phyloP scores from a whole-genome alignment of 176 grass and related monocot species.

The Zoysia japonica region DNA sequence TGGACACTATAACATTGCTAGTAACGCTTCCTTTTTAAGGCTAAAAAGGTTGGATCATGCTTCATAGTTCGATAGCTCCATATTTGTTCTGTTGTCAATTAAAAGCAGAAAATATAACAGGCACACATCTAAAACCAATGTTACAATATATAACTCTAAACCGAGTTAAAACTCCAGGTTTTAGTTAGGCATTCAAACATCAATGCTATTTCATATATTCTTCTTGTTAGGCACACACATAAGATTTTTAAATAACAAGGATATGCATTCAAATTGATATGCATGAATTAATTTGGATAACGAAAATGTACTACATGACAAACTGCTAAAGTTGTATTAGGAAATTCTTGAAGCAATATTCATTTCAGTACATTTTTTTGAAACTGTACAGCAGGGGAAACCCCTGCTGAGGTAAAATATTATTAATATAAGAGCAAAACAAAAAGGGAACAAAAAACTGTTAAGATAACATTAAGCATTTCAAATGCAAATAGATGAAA shows the following conservation, averaged over 20 bases:
- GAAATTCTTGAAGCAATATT: slow-evolving; percentile 19
- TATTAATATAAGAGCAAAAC: no score
- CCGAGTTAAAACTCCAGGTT: neutral
- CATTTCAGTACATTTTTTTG: neutral
- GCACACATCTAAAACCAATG: neutral
- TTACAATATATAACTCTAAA: neutral
- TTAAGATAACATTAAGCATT: slow-evolving; percentile 32
- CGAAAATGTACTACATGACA: slow-evolving; percentile 1
- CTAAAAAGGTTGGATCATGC: neutral
- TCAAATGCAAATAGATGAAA: slow-evolving; percentile 7
- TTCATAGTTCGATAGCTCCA: slow-evolving; percentile 11
- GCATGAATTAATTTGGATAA: neutral
- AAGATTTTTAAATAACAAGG: neutral
- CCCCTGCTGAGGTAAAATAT: no score
- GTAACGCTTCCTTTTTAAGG: slow-evolving; percentile 12
- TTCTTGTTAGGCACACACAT: neutral
- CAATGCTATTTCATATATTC: neutral
- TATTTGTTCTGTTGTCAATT: slow-evolving; percentile 2
- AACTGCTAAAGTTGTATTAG: neutral
- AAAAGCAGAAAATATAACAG: slow-evolving; percentile 8
- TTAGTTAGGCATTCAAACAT: slow-evolving; percentile 8
- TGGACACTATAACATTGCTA: slow-evolving; percentile 8
- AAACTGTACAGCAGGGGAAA: no score
- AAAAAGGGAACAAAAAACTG: neutral
- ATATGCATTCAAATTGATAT: neutral